Evolutionary conservation across 805 yeast species (phyloP), one percentile per base, ranked within the genome.

Genomic region (Lipomyces orientalis): DNA sequence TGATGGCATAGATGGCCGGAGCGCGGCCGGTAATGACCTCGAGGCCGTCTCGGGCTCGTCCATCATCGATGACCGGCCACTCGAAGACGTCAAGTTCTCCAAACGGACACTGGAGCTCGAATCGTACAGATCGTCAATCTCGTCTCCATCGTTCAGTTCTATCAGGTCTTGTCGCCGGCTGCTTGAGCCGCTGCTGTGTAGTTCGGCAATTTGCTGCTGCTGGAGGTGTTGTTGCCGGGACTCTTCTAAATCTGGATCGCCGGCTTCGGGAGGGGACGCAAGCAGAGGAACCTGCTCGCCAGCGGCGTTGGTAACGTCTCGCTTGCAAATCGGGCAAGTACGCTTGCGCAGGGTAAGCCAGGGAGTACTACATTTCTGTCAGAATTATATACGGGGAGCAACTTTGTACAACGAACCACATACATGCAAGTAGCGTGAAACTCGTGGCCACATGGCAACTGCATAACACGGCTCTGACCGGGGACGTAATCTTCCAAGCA

Each of bases 311-410:
- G 71, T 79, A 31, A 79, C 79, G 55, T 78, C 82, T 56, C 76
- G 80, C 72, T 86, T 86, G 77, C 90, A 87, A 64, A 87, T 81
- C 1, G 90, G 90, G 72, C 90, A 87, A 46, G 81, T 76, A 65
- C 85, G 80, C 62, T 83, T 80, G 72, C 86, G 85, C 68, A 81
- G 80, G 16, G 87, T 81, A 55, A 87, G 80, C 90, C 90, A 87
- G 66, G 85, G 85, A 31, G 87, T 79, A 60, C 55, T 59, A 59
- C 2, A 0, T 25, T 25, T 22, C 31, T 0, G 54, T 54, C n/a
- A 52, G 46, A 33, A 6, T 34, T 31, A 49, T n/a, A 22, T 16
- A 29, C 54, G 25, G 56, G 22, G 22, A 14, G 10, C 51, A 31
- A 51, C 19, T 22, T 14, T 7, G 14, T 12, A 51, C 12, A 57